phyloP scores from a whole-genome alignment of 1,284 basidiomycete species.

The Puccinia polysora region DNA sequence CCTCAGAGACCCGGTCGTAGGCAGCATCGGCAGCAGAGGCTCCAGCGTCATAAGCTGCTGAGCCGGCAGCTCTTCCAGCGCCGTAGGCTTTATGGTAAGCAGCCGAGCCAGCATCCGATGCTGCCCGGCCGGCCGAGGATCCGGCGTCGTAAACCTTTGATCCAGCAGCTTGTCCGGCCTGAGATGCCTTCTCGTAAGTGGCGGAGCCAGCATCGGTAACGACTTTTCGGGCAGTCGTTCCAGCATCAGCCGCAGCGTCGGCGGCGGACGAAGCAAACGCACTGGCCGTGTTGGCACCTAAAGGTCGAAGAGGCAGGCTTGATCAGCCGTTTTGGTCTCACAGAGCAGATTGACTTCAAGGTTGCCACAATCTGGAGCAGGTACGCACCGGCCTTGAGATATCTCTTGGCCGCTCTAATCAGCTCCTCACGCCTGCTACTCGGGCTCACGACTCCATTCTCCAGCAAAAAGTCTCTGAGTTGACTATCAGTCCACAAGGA shows the following conservation, averaged over 20 bases:
- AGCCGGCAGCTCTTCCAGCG: slow-evolving; percentile 15
- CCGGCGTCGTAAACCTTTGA: slow-evolving; percentile 8
- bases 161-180: not conserved
- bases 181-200: slow-evolving; percentile 2
- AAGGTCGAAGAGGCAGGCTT: slow-evolving; percentile 8
- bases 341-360: not conserved
- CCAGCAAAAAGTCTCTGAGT: slow-evolving; percentile 74
- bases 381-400: slow-evolving; percentile 22
- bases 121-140: slow-evolving; percentile 1
- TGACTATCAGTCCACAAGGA: slow-evolving; percentile 72
- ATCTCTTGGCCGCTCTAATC: slow-evolving; percentile 56
- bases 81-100: slow-evolving; percentile 6
- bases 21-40: slow-evolving; percentile 5
- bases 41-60: not conserved
- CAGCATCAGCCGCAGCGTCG: slow-evolving; percentile 7
- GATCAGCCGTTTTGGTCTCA: not conserved
- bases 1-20: not conserved
- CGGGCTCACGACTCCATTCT: slow-evolving; percentile 77
- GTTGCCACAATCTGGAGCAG: not conserved
- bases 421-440: slow-evolving; percentile 73
- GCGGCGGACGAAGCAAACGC: slow-evolving; percentile 20
- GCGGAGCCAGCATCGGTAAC: slow-evolving; percentile 1
- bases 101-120: slow-evolving; percentile 14
- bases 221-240: not conserved
- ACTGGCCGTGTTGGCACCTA: slow-evolving; percentile 37